Evolutionary conservation across 2,329 filamentous ascomycete species (phyloP).

Genomic region (Neofusicoccum parvum): DNA sequence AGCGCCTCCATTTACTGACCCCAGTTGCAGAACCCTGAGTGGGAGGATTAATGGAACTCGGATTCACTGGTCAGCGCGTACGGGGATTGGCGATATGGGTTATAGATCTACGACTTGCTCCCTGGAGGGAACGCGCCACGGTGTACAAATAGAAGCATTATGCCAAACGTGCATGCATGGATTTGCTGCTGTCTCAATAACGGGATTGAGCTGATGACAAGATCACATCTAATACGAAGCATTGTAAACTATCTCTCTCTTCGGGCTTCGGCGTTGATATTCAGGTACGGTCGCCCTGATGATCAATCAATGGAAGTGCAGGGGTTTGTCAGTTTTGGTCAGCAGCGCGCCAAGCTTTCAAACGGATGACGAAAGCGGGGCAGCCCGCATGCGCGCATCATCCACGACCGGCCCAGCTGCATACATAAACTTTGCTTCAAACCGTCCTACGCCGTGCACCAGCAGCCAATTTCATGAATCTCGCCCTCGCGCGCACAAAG

Average conservation of each 20-base stretch:
- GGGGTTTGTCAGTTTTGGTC: constrained; percentile 23
- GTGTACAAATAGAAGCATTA: constrained; percentile 20
- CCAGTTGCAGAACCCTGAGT: constrained; percentile 46
- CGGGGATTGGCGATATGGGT: constrained; percentile 8
- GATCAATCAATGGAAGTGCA: constrained; percentile 11
- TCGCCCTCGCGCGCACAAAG: constrained; percentile 25
- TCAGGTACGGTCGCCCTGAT: not conserved
- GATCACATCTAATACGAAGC: not conserved
- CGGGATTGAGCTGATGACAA: not conserved
- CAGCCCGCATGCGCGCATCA: not conserved
- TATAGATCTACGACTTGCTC: constrained; percentile 8
- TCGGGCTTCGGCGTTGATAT: not conserved
- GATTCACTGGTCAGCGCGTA: not conserved
- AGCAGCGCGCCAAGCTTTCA: constrained; percentile 11
- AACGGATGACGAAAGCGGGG: constrained; percentile 20
- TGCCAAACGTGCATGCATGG: not conserved
- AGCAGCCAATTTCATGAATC: constrained; percentile 26
- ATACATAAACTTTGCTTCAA: constrained; percentile 2
- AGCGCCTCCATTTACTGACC: constrained; percentile 22
- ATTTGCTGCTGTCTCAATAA: not conserved
- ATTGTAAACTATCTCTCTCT: not conserved
- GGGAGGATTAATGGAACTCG: constrained; percentile 38
- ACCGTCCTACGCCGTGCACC: not conserved
- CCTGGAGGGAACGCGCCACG: not conserved
- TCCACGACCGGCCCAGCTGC: not conserved